These are phyloP conservation scores for Podaxis sp. DNA, from an alignment of 768 basidiomycete species.

Conservation along the genomic window DNA sequence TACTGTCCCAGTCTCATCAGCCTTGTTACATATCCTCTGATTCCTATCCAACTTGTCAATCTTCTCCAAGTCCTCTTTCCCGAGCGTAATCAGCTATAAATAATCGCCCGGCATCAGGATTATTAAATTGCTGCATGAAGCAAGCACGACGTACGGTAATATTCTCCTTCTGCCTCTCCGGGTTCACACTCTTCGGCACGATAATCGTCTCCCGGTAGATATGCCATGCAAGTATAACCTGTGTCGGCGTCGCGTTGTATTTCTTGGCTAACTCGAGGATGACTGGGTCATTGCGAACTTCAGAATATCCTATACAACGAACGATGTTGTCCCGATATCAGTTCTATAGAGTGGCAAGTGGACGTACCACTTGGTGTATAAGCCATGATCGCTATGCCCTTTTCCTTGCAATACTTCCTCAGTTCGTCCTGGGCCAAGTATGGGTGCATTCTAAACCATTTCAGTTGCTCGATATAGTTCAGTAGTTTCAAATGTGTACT, in stretches of 20 bases:
- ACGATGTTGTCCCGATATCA: neutral
- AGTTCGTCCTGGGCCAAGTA: conserved; percentile 51
- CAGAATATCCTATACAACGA: conserved; percentile 32
- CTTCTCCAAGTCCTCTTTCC: conserved; percentile 2
- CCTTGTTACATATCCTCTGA: conserved; percentile 6
- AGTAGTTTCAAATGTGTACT: conserved; percentile 6
- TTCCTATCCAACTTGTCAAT: conserved; percentile 9
- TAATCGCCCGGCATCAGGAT: too few relatives aligned
- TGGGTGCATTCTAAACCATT: conserved; percentile 41
- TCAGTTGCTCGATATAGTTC: too few relatives aligned
- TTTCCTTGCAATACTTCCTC: conserved; percentile 42
- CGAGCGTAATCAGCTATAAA: neutral
- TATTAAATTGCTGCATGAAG: too few relatives aligned
- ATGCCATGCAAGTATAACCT: conserved; percentile 54
- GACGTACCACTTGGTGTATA: conserved; percentile 45
- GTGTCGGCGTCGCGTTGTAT: conserved; percentile 42
- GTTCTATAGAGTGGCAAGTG: neutral
- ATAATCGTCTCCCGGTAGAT: conserved; percentile 40
- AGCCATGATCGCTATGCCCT: conserved; percentile 48
- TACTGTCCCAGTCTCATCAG: neutral
- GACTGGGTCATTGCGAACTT: conserved; percentile 43
- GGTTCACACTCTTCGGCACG: conserved; percentile 47
- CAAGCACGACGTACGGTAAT: conserved; percentile 33
- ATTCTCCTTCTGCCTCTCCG: conserved; percentile 48
- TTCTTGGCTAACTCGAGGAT: conserved; percentile 45